Conservation (phyloP, 1,284 basidiomycete species). For the Cutaneotrichosporon cutaneum region DNA sequence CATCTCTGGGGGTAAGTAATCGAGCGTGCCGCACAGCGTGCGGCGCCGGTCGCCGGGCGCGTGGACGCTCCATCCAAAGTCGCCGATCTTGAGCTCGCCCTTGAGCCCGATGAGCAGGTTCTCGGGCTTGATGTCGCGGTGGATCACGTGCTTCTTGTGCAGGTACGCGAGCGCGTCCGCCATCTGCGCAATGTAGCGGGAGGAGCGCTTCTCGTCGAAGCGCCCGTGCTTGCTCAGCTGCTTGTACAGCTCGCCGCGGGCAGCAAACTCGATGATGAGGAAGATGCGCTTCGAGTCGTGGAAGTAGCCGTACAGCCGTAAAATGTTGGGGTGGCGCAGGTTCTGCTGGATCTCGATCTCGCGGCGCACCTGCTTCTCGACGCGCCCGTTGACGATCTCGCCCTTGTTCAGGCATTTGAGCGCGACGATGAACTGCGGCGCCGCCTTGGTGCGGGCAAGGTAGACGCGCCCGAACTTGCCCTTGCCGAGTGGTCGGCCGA, state of each 20-base stretch:
- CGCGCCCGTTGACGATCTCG: conserved; percentile 82
- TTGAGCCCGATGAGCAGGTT: conserved; percentile 89
- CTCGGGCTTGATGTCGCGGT: conserved; percentile 98
- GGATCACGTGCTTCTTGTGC: conserved; percentile 95
- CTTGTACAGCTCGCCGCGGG: conserved; percentile 93
- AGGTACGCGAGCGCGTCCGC: conserved; percentile 91
- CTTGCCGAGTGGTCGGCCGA: conserved; percentile 93
- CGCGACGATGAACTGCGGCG: conserved; percentile 89
- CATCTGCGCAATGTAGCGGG: conserved; percentile 94
- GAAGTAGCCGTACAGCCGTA: conserved; percentile 94
- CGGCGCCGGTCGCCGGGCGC: conserved; percentile 85
- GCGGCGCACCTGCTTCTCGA: conserved; percentile 92
- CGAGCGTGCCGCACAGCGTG: conserved; percentile 91
- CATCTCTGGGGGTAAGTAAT: conserved; percentile 99
- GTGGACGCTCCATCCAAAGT: conserved; percentile 99
- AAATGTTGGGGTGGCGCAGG: conserved; percentile 89
- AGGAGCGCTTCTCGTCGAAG: conserved; percentile 83
- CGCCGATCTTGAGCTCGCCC: conserved; percentile 96
- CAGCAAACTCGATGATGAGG: conserved; percentile 94
- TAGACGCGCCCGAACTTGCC: conserved; percentile 99
- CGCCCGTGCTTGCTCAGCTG: conserved; percentile 80
- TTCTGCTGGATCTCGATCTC: conserved; percentile 99
- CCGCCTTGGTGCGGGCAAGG: conserved; percentile 88
- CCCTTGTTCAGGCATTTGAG: conserved; percentile 97
- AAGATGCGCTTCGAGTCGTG: conserved; percentile 98